These are phyloP conservation scores for Xylariaceae sp. DNA, from an alignment of 2,329 filamentous ascomycete genomes.

Conservation along the genomic window DNA sequence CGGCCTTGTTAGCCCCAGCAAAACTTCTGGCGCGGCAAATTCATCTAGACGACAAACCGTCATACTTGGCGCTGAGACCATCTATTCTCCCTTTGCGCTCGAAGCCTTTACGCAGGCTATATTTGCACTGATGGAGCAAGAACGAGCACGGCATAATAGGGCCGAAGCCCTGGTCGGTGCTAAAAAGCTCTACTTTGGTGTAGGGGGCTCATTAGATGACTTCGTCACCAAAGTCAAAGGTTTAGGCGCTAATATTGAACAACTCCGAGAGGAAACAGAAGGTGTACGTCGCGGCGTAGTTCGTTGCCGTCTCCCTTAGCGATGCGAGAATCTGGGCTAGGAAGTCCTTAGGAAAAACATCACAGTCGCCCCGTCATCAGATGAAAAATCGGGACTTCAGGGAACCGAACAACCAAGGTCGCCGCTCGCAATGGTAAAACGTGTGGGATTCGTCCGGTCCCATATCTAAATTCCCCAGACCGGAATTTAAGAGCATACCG, in stretches of 20 bases:
- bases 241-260: slow-evolving; percentile 52
- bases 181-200: slow-evolving; percentile 82
- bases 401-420: neutral
- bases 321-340: neutral
- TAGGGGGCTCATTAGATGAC: slow-evolving; percentile 79
- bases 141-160: slow-evolving; percentile 41
- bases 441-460: neutral
- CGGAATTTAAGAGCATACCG: neutral
- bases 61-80: slow-evolving; percentile 77
- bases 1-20: slow-evolving; percentile 49
- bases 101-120: slow-evolving; percentile 69
- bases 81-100: slow-evolving; percentile 76
- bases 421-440: neutral
- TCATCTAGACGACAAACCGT: slow-evolving; percentile 48
- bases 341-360: neutral
- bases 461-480: neutral
- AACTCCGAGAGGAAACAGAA: slow-evolving; percentile 60
- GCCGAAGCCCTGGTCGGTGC: slow-evolving; percentile 71
- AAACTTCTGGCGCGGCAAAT: slow-evolving; percentile 9
- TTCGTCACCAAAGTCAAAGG: slow-evolving; percentile 60
- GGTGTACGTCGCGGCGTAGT: slow-evolving; percentile 66
- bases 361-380: neutral
- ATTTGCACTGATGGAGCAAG: slow-evolving; percentile 50
- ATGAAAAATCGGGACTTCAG: neutral
- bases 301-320: slow-evolving; percentile 45